phyloP scores from a whole-genome alignment of 2,329 filamentous ascomycete genomes.

The Thelonectria rubi region DNA sequence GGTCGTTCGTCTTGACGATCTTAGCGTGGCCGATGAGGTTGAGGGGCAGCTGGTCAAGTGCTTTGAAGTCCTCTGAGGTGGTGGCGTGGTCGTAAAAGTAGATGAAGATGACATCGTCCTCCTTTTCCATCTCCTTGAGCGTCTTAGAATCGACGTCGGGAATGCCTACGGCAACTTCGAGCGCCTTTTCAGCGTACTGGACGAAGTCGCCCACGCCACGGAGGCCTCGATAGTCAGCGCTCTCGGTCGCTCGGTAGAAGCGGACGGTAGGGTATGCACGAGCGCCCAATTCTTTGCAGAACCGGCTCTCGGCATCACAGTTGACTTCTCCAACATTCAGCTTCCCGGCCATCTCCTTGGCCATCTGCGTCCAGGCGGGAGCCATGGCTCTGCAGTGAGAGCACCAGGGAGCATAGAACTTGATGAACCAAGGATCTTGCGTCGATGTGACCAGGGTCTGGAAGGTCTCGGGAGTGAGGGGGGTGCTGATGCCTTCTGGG shows the following conservation, averaged over 20 bases:
- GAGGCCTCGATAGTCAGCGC: slow-evolving; percentile 91
- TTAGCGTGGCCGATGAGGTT: slow-evolving; percentile 91
- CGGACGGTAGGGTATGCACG: slow-evolving; percentile 86
- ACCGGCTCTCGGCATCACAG: slow-evolving; percentile 82
- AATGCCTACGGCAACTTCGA: slow-evolving; percentile 79
- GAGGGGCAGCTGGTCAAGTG: slow-evolving; percentile 85
- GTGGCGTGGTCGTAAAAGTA: slow-evolving; percentile 99
- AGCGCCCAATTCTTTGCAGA: slow-evolving; percentile 92
- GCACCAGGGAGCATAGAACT: slow-evolving; percentile 99
- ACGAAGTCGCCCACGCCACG: slow-evolving; percentile 92
- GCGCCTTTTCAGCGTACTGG: slow-evolving; percentile 84
- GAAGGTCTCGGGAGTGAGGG: slow-evolving; percentile 85
- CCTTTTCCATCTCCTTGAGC: slow-evolving; percentile 87
- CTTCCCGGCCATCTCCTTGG: slow-evolving; percentile 87
- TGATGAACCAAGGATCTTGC: slow-evolving; percentile 95
- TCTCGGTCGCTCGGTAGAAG: slow-evolving; percentile 91
- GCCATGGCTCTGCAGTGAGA: slow-evolving; percentile 93
- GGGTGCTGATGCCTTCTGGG: slow-evolving; percentile 75
- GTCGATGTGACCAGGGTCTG: slow-evolving; percentile 85
- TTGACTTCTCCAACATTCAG: slow-evolving; percentile 97
- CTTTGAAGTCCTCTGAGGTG: slow-evolving; percentile 88
- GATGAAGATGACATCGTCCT: slow-evolving; percentile 93
- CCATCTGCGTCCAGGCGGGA: slow-evolving; percentile 88
- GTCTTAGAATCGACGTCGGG: slow-evolving; percentile 79
- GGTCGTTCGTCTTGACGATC: slow-evolving; percentile 89